Evolutionary conservation across 352 stramenopile genomes (phyloP), one percentile per base, ranked within the genome.

Genomic region (Pythium folliculosum): DNA sequence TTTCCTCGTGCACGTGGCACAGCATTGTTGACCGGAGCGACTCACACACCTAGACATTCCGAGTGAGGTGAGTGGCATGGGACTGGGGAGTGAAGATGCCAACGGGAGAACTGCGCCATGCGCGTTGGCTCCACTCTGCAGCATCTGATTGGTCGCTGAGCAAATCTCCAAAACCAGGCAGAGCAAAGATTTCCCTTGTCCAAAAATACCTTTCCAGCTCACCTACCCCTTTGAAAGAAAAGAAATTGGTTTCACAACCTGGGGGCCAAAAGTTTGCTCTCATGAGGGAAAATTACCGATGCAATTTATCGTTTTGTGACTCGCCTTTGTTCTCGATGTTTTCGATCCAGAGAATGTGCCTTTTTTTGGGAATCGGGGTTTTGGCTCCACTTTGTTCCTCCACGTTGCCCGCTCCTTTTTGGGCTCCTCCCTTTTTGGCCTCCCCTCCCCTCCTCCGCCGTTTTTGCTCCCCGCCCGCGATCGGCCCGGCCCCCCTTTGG

Each of bases 151-250:
- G 66, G 66, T 16, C 43, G 16, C 6, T n/a, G 48, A 23, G 16
- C n/a, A 40, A 50, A 48, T 47, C 44, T 63, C 12, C 30, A 61
- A 64, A 57, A 52, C 40, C 60, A 67, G 12, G 22, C 60, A 44
- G 8, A 27, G 21, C 35, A 35, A 56, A 50, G 35, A 40, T 44
- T 44, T 70, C 57, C 48, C 65, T 35, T 0, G 17, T 38, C 43
- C 22, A 53, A 60, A 67, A 67, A 60, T 64, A 67, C 10, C 22
- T 54, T 67, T 52, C 44, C 32, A 7, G 32, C 19, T 63, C n/a
- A 53, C 66, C 66, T 72, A 72, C 25, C 66, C 66, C 65, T 55
- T 19, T 17, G 60, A 57, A 72, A 68, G 66, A 68, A 72, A 67
- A 67, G 58, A 71, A 71, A 66, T 57, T 50, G 32, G 45, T 72